Conservation (phyloP, 2,329 filamentous ascomycete species). For the Stemphylium vesicarium region DNA sequence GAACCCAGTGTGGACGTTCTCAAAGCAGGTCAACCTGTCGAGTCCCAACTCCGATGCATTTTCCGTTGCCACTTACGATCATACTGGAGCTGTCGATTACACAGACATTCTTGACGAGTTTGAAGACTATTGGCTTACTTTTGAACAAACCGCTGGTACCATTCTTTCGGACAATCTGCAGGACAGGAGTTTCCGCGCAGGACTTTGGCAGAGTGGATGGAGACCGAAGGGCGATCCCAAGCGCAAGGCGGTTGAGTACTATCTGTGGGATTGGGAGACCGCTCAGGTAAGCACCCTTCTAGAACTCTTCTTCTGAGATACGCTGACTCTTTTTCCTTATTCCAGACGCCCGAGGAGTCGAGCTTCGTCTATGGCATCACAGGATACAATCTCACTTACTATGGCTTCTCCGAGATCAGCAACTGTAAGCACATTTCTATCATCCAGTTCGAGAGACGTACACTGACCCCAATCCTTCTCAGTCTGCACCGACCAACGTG, state of each 20-base stretch:
- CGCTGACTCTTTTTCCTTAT: neutral
- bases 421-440: constrained; percentile 2
- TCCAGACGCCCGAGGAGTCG: constrained; percentile 60
- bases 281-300: constrained; percentile 41
- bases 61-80: constrained; percentile 66
- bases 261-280: constrained; percentile 64
- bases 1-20: constrained; percentile 68
- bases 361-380: constrained; percentile 63
- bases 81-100: constrained; percentile 62
- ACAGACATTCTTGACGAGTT: constrained; percentile 58
- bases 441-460: constrained; percentile 53
- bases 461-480: constrained; percentile 67
- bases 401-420: constrained; percentile 9
- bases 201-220: constrained; percentile 67
- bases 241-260: constrained; percentile 68
- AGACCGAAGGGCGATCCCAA: constrained; percentile 63
- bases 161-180: constrained; percentile 66
- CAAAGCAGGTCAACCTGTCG: constrained; percentile 63
- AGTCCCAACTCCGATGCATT: constrained; percentile 66
- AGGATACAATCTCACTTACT: constrained; percentile 59
- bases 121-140: constrained; percentile 54
- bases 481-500: constrained; percentile 65
- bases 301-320: fast-evolving
- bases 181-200: constrained; percentile 66
- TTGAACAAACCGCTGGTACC: constrained; percentile 61